Evolutionary conservation across 129 eudicot genomes (phyloP), one percentile per base, ranked within the genome.

Genomic region (Silybum marianum): DNA sequence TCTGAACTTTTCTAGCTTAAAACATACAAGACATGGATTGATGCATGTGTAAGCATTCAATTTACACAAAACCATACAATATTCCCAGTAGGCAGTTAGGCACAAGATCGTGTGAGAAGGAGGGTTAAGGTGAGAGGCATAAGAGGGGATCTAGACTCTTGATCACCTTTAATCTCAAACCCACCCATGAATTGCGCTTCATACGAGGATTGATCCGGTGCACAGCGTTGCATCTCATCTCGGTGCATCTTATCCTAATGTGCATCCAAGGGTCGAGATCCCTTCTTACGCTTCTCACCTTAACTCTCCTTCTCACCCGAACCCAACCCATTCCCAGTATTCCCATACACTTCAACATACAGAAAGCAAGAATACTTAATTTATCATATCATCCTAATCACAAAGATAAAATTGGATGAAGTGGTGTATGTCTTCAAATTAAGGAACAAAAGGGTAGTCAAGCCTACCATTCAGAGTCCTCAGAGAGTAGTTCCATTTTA

Each of bases 11-110:
- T 62, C 72, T 36, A 77, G 58, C 54, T 77, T 77, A 34, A 62
- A 48, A 77, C 67, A 63, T 38, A 63, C 34, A 77, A 78, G 38
- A 76, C 39, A 60, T 76, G 25, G 71, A 74, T 69, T 67, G 6
- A 62, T 62, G 34, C 9, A 28, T 38, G 23, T 26, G n/a, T 39
- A 24, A 38, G 26, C 9, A 44, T 39, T 40, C 44, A 42, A 44
- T 19, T 23, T 58, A 26, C 48, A 32, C 38, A 76, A 30, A 76
- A 30, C 21, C 38, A 73, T 13, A 73, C 38, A 18, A 24, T 58
- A 25, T 14, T 74, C 66, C 26, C 22, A 30, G 40, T 25, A n/a
- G n/a, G n/a, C n/a, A n/a, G n/a, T n/a, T n/a, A n/a, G n/a, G n/a
- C n/a, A n/a, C n/a, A n/a, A n/a, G n/a, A n/a, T n/a, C n/a, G n/a